Conservation (phyloP, 2,329 filamentous ascomycete species). For the Aquanectria penicillioides region DNA sequence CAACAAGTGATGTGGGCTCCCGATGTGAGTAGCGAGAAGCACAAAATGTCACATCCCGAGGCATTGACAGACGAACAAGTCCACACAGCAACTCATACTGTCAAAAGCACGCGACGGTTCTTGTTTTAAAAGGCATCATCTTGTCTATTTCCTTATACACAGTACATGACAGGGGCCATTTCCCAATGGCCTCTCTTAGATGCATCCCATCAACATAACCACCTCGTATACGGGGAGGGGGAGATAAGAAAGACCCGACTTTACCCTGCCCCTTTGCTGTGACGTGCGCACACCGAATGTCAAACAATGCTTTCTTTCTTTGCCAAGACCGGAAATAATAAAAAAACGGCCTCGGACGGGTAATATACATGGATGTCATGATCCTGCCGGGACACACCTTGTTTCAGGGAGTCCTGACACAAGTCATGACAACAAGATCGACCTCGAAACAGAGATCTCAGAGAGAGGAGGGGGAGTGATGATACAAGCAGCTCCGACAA, state of each 20-base stretch:
- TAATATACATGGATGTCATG: slow-evolving; percentile 45
- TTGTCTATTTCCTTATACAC: slow-evolving; percentile 48
- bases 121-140: slow-evolving; percentile 31
- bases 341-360: slow-evolving; percentile 30
- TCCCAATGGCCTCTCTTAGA: slow-evolving; percentile 30
- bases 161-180: slow-evolving; percentile 42
- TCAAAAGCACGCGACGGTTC: not conserved
- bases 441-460: slow-evolving; percentile 16
- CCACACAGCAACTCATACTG: not conserved
- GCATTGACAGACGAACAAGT: no score
- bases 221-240: slow-evolving; percentile 20
- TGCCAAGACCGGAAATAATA: slow-evolving; percentile 26
- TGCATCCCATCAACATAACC: slow-evolving; percentile 37
- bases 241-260: slow-evolving; percentile 8
- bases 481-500: slow-evolving; percentile 19
- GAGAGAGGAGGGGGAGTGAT: slow-evolving; percentile 16
- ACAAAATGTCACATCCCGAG: no score
- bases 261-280: slow-evolving; percentile 12
- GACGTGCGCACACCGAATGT: slow-evolving; percentile 24
- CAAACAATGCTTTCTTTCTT: slow-evolving; percentile 28
- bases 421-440: slow-evolving; percentile 4
- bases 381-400: slow-evolving; percentile 1
- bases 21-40: no score
- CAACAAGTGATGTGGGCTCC: no score
- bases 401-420: not conserved